Conservation (phyloP, 1,139 yeast genomes). For the Nakaseomyces kungkrabaensis region DNA sequence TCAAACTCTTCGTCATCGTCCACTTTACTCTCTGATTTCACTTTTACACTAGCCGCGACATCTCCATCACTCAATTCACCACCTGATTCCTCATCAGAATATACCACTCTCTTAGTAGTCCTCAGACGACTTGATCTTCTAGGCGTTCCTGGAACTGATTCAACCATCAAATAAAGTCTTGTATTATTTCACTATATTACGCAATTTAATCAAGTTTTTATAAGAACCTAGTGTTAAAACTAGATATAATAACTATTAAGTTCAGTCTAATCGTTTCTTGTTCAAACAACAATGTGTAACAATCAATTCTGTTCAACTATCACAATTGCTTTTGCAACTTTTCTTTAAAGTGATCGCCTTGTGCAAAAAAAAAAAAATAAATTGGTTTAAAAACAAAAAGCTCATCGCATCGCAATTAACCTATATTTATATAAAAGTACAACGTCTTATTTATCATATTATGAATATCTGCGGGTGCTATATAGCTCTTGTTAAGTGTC, state of each 20-base stretch:
- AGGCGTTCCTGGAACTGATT: constrained; percentile 1
- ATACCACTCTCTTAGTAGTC: neutral
- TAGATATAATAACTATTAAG: no score
- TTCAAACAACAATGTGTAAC: no score
- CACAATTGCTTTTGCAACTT: no score
- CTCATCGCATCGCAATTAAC: constrained; percentile 8
- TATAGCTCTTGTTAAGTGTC: constrained; percentile 30
- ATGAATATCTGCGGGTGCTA: constrained; percentile 4
- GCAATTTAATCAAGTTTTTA: no score
- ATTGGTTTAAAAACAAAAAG: no score
- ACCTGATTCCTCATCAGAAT: constrained; percentile 4
- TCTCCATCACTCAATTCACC: constrained; percentile 2
- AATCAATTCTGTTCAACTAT: no score
- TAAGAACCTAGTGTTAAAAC: no score
- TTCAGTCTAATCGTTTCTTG: no score
- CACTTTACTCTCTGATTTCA: neutral
- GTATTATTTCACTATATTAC: no score
- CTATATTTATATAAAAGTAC: neutral
- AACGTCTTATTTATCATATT: neutral
- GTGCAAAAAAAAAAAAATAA: no score
- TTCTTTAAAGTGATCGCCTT: no score
- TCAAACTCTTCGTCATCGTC: neutral
- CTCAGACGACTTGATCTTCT: neutral
- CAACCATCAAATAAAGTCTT: neutral
- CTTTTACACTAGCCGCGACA: neutral